Conservation (phyloP, 2,329 filamentous ascomycete species). For the Purpureocillium takamizusanense region DNA sequence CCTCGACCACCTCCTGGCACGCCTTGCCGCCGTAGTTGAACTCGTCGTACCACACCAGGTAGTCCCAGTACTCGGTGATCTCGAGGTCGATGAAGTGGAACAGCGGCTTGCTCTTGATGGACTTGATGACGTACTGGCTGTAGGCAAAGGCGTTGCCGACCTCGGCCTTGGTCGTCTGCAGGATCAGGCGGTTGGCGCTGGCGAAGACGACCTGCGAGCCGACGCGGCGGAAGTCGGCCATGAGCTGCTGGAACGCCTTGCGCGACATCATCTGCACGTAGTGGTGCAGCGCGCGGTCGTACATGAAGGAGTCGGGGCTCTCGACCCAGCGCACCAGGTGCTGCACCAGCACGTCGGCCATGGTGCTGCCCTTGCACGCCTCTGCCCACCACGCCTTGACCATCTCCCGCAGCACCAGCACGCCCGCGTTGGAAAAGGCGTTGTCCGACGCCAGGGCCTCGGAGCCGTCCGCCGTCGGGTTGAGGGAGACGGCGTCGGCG, state of each 20-base stretch:
- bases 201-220: slow-evolving; percentile 96
- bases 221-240: slow-evolving; percentile 91
- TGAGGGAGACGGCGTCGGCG: slow-evolving; percentile 77
- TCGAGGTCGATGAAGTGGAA: slow-evolving; percentile 97
- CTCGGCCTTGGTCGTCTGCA: slow-evolving; percentile 94
- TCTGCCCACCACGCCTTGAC: slow-evolving; percentile 98
- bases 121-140: slow-evolving; percentile 95
- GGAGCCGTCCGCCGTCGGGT: slow-evolving; percentile 37
- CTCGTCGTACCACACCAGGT: slow-evolving; percentile 96
- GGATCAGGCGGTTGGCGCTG: slow-evolving; percentile 74
- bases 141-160: slow-evolving; percentile 96
- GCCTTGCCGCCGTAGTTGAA: slow-evolving; percentile 98
- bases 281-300: slow-evolving; percentile 88
- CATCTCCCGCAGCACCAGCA: slow-evolving; percentile 91
- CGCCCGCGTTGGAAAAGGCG: slow-evolving; percentile 85
- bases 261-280: slow-evolving; percentile 98
- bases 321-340: slow-evolving; percentile 97
- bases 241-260: slow-evolving; percentile 93
- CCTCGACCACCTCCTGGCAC: slow-evolving; percentile 70
- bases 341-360: slow-evolving; percentile 97
- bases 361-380: slow-evolving; percentile 78
- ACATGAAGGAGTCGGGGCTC: slow-evolving; percentile 85
- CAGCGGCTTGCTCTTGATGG: slow-evolving; percentile 86
- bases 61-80: slow-evolving; percentile 99
- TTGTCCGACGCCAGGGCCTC: slow-evolving; percentile 69